Evolutionary conservation across 139 green algal species (phyloP).

Genomic region (Chloropicon primus): DNA sequence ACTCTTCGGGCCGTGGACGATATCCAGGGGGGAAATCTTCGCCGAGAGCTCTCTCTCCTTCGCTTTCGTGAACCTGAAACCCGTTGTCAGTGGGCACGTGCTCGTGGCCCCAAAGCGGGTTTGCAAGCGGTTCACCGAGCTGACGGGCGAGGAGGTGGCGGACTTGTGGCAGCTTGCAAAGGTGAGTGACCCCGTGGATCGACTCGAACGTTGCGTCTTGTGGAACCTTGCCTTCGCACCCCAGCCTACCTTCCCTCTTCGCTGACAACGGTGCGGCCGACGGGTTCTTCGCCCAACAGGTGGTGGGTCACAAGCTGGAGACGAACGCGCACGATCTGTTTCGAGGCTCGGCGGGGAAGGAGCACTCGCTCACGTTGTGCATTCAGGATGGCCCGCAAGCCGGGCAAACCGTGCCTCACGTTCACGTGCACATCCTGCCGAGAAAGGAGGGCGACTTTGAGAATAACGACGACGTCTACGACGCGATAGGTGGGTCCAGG

Average conservation of each 20-base stretch:
- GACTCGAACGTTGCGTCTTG: too few relatives aligned
- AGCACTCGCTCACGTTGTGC: conserved; percentile 55
- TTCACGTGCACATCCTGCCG: conserved; percentile 92
- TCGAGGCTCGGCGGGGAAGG: conserved; percentile 4
- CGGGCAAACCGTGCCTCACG: conserved; percentile 88
- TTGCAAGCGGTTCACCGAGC: conserved; percentile 54
- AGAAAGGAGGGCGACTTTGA: conserved; percentile 69
- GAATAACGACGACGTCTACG: conserved; percentile 85
- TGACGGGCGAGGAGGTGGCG: conserved; percentile 59
- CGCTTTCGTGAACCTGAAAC: conserved; percentile 94
- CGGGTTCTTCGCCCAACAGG: too few relatives aligned
- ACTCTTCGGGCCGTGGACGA: conserved; percentile 52
- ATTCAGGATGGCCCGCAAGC: conserved; percentile 52
- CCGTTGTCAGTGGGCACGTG: conserved; percentile 76
- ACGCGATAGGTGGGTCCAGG: conserved; percentile 40
- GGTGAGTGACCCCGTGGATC: neutral
- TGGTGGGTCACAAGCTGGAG: conserved; percentile 42
- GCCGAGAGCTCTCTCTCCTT: conserved; percentile 40
- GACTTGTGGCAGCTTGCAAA: conserved; percentile 58
- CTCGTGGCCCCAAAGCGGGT: conserved; percentile 67
- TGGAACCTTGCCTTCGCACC: too few relatives aligned
- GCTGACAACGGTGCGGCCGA: too few relatives aligned
- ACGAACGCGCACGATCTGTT: neutral
- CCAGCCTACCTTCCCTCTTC: too few relatives aligned
- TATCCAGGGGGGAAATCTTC: conserved; percentile 63